phyloP scores from a whole-genome alignment of 1,284 basidiomycete genomes.

The Ustilago trichophora region DNA sequence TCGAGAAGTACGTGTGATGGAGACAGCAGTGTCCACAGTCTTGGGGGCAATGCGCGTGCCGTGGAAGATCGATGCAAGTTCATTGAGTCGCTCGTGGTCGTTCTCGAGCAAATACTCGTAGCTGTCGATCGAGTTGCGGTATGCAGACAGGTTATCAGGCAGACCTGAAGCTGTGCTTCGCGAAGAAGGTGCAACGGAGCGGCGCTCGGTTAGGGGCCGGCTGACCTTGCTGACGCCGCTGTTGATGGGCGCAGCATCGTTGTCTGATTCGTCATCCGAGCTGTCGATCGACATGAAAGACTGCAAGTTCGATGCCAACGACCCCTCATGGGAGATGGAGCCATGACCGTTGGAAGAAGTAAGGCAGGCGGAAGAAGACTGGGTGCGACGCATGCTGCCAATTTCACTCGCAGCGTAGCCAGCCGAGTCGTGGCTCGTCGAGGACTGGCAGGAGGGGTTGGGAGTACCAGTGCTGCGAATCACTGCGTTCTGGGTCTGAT shows the following conservation, averaged over 20 bases:
- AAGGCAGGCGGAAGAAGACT: not conserved
- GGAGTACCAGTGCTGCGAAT: conserved; percentile 20
- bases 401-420: conserved; percentile 3
- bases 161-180: not conserved
- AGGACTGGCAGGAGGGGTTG: conserved; percentile 1
- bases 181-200: conserved; percentile 3
- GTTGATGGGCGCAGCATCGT: conserved; percentile 1
- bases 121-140: conserved; percentile 37
- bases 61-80: conserved; percentile 36
- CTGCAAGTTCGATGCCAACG: conserved; percentile 9
- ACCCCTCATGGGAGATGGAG: conserved; percentile 17
- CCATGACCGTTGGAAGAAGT: conserved; percentile 11
- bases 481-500: conserved; percentile 6
- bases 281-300: conserved; percentile 53
- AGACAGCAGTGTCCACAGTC: not conserved
- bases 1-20: conserved; percentile 4
- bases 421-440: conserved; percentile 9
- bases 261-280: conserved; percentile 29
- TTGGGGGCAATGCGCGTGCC: not conserved
- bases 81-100: conserved; percentile 16
- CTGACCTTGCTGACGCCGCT: not conserved
- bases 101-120: conserved; percentile 33
- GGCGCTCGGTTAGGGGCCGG: not conserved
- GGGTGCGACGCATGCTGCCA: not conserved
- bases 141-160: conserved; percentile 13